Conservation (phyloP, 1,284 basidiomycete species). For the Trametes pubescens region DNA sequence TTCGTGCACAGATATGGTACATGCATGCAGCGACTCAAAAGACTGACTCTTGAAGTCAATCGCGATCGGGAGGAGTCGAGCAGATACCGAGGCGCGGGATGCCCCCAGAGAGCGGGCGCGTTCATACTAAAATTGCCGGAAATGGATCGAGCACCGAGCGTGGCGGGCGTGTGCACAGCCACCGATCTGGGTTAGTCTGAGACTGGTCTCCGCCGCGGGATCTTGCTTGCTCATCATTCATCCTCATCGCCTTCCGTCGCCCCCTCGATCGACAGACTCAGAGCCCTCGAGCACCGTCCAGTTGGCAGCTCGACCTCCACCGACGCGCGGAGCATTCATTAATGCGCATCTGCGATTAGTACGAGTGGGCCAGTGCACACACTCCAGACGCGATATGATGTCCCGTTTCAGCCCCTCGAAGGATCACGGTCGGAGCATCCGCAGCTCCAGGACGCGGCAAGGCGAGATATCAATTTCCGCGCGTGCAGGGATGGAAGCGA, state of each 20-base stretch:
- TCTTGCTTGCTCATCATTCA: constrained; percentile 19
- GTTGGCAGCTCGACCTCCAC: background rate
- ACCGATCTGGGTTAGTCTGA: constrained; percentile 14
- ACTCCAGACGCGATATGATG: background rate
- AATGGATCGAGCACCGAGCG: background rate
- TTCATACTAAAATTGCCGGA: constrained; percentile 17
- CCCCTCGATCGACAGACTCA: background rate
- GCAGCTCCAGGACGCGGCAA: constrained; percentile 11
- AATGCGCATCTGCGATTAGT: constrained; percentile 15
- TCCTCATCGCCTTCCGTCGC: constrained; percentile 2
- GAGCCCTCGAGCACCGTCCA: constrained; percentile 1
- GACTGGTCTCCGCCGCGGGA: constrained; percentile 9
- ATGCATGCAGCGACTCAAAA: background rate
- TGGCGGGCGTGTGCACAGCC: constrained; percentile 15
- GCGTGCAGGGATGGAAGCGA: constrained; percentile 15
- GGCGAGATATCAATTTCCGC: constrained; percentile 22
- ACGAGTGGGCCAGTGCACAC: background rate
- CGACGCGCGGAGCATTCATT: background rate
- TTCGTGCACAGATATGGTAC: background rate
- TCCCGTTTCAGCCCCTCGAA: constrained; percentile 1
- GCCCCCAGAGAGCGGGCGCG: background rate
- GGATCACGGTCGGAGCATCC: constrained; percentile 9
- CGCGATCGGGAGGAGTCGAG: background rate
- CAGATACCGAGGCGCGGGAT: background rate
- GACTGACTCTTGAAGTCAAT: background rate